phyloP scores from a whole-genome alignment of 495 filamentous ascomycete species.

The Lindgomyces ingoldianus region DNA sequence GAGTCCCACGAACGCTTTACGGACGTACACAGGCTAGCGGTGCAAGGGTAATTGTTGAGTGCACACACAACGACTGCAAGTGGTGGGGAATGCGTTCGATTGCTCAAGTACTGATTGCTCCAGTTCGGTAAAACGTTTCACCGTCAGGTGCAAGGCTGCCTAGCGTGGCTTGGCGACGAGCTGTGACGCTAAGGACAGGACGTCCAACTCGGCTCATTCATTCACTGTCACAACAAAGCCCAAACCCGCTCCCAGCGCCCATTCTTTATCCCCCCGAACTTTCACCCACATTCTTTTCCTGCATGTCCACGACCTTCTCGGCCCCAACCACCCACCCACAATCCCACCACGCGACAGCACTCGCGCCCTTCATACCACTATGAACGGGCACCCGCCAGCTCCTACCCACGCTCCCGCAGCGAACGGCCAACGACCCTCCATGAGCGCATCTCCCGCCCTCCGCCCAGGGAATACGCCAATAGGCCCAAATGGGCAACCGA shows the following conservation, averaged over 20 bases:
- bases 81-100: not conserved
- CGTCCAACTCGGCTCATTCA: not conserved
- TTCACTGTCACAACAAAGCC: not conserved
- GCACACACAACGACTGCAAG: not conserved
- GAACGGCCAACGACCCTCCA: slow-evolving; percentile 37
- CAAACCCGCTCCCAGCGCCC: not conserved
- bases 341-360: slow-evolving; percentile 10
- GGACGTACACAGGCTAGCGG: too few species aligned
- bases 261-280: slow-evolving; percentile 3
- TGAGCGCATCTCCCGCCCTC: slow-evolving; percentile 62
- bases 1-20: too few species aligned
- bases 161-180: not conserved
- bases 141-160: too few species aligned
- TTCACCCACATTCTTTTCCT: slow-evolving; percentile 16
- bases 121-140: too few species aligned
- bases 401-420: slow-evolving; percentile 10
- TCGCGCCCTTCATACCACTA: slow-evolving; percentile 11
- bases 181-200: not conserved
- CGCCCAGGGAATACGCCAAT: slow-evolving; percentile 30
- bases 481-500: slow-evolving; percentile 27
- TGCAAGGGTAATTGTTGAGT: too few species aligned
- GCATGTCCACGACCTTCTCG: not conserved
- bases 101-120: not conserved
- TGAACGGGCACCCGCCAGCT: slow-evolving; percentile 22
- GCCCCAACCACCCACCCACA: not conserved